Evolutionary conservation across 1,284 basidiomycete genomes (phyloP), one percentile per base, ranked within the genome.

Genomic region (Malassezia nana): DNA sequence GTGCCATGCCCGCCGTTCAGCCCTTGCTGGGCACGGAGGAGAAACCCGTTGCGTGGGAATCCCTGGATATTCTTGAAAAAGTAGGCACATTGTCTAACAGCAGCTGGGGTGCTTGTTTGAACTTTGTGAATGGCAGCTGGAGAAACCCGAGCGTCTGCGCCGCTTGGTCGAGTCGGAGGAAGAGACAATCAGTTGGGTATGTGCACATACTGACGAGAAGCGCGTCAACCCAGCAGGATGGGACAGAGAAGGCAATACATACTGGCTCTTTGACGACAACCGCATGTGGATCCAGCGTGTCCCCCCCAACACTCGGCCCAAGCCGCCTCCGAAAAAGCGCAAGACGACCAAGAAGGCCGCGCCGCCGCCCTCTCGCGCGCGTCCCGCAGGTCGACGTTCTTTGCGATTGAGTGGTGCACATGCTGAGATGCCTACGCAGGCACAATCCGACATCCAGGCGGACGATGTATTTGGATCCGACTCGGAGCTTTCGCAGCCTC

Each of bases 181-280:
- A 5, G 78, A 79, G 7, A 71, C 77, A 15, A 69, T 75, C 0
- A 72, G 73, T 38, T 79, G 79, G 78, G 77, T 78, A 32, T 39
- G 77, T 63, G 45, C n/a, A 13, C 3, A 16, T 6, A 33, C 30
- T 45, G 20, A 32, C 13, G 35, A n/a, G 18, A 30, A 63, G 87
- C 53, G 71, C 26, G 83, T 87, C 50, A 86, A 89, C 66, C 88
- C 89, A 2, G 82, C 89, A 61, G 89, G 89, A 7, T 87, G 85
- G 67, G 89, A 92, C 67, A 78, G 81, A 16, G 83, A 84, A 64
- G 79, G 78, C 20, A 89, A 89, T 72, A 83, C 85, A 0, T 92
- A 90, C 72, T 90, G 87, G 87, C 77, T 89, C 18, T 86, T 90
- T 63, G 87, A 88, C 81, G 70, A 81, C 56, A 85, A 89, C 66